phyloP scores from a whole-genome alignment of 805 yeast species.

The Wickerhamomyces queroliae region DNA sequence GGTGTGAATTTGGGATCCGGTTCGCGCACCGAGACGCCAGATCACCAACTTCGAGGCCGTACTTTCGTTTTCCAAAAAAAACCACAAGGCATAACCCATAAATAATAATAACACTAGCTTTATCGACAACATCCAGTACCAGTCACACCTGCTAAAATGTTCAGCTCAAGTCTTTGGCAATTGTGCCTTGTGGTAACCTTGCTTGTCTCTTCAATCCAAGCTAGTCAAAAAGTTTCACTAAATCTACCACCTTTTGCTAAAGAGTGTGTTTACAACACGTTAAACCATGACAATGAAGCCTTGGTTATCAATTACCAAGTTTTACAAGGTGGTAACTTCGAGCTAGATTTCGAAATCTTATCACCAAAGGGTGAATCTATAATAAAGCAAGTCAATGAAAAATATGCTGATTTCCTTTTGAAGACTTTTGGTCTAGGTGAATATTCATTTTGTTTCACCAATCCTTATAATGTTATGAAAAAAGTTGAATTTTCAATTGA shows the following conservation, averaged over 20 bases:
- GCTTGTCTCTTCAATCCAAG: not conserved
- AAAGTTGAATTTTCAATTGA: constrained; percentile 58
- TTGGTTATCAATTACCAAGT: constrained; percentile 39
- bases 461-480: constrained; percentile 58
- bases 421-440: constrained; percentile 55
- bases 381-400: constrained; percentile 47
- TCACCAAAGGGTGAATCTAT: constrained; percentile 47
- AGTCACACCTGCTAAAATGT: too few relatives aligned
- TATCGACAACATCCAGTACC: too few relatives aligned
- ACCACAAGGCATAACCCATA: not conserved
- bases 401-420: constrained; percentile 58
- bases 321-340: constrained; percentile 62
- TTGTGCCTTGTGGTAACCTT: not conserved
- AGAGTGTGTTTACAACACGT: constrained; percentile 36
- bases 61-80: not conserved
- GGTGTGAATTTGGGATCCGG: not conserved
- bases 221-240: constrained; percentile 19
- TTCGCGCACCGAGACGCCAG: not conserved
- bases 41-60: too few relatives aligned
- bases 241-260: constrained; percentile 35
- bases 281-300: constrained; percentile 30
- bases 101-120: not conserved
- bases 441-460: constrained; percentile 61
- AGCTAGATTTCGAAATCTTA: constrained; percentile 55
- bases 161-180: not conserved